Evolutionary conservation across 371 early-diverging fungal genomes (phyloP), one percentile per base, ranked within the genome.

Genomic region (Dipsacomyces acuminosporus): DNA sequence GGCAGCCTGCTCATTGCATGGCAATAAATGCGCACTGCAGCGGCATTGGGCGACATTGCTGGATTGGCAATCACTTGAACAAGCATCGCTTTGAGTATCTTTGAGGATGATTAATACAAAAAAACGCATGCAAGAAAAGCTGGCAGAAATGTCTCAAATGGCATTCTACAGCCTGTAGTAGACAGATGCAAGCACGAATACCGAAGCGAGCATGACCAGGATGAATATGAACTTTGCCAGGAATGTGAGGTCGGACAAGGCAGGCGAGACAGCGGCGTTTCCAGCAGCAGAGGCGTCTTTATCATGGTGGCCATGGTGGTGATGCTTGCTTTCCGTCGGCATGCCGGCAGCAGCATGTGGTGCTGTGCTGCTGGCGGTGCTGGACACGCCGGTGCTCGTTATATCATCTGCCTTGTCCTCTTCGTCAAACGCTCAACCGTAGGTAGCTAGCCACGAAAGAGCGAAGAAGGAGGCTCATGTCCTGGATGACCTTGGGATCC

Each of bases 371-470:
- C 30, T 30, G 11, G 30, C 30, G 7, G 30, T 11, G 11, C 30
- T n/a, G n/a, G n/a, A n/a, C n/a, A n/a, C 30, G 11, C 30, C 30
- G 11, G 30, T 30, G 23, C 9, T 44, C 38, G n/a, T n/a, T n/a
- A 41, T 11, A 17, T 18, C 38, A 14, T 44, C 61, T 33, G 53
- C 59, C 55, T 69, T 60, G 65, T 64, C 64, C 55, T 30, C 48
- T 34, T 33, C 43, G 70, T 70, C 70, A 70, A 69, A 70, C 66
- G 20, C 65, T 36, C 71, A 71, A 66, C 61, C 47, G 54, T 36
- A 74, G 47, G 52, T 74, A 74, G 52, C 70, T 69, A 45, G 70
- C 72, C 59, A 75, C 72, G 69, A 74, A 71, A 26, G 72, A 56
- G 48, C 74, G 74, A 54, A 74, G 43, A 20, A 76, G 51, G 25